Conservation (phyloP, 768 basidiomycete species). For the Rossbeevera mucosa region DNA sequence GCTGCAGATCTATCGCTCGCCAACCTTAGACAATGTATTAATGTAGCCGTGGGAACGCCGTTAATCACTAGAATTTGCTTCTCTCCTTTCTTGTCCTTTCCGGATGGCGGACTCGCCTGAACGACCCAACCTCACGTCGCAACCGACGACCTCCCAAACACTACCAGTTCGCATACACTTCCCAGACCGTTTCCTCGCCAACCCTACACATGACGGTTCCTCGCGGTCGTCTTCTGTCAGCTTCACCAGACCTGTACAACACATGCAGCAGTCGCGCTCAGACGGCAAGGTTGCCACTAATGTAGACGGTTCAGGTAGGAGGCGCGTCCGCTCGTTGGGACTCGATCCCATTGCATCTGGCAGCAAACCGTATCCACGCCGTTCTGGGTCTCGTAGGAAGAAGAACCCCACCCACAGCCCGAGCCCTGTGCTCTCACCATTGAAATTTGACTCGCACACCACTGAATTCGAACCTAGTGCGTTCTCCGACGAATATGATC, state of each 20-base stretch:
- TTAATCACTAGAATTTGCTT: not conserved
- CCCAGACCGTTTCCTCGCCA: conserved; percentile 28
- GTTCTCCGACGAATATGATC: conserved; percentile 75
- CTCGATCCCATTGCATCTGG: conserved; percentile 14
- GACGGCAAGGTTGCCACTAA: conserved; percentile 10
- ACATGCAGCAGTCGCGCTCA: conserved; percentile 12
- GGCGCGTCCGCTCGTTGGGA: conserved; percentile 21
- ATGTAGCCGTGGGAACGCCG: conserved; percentile 15
- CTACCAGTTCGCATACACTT: conserved; percentile 32
- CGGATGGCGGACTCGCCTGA: conserved; percentile 32
- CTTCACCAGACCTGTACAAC: conserved; percentile 14
- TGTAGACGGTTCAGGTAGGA: conserved; percentile 13
- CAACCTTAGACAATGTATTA: conserved; percentile 5
- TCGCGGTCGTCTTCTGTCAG: conserved; percentile 31
- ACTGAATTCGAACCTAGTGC: conserved; percentile 36
- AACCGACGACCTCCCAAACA: conserved; percentile 10
- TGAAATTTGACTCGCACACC: conserved; percentile 26
- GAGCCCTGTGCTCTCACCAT: conserved; percentile 11
- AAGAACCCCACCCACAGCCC: conserved; percentile 17
- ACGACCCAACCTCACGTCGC: conserved; percentile 12
- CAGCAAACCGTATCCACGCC: conserved; percentile 4
- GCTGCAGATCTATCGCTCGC: conserved; percentile 8
- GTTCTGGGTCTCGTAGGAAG: conserved; percentile 18
- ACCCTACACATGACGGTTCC: conserved; percentile 24
- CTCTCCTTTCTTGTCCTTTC: not conserved